Conservation (phyloP, 768 basidiomycete genomes). For the Rossbeevera mucosa region DNA sequence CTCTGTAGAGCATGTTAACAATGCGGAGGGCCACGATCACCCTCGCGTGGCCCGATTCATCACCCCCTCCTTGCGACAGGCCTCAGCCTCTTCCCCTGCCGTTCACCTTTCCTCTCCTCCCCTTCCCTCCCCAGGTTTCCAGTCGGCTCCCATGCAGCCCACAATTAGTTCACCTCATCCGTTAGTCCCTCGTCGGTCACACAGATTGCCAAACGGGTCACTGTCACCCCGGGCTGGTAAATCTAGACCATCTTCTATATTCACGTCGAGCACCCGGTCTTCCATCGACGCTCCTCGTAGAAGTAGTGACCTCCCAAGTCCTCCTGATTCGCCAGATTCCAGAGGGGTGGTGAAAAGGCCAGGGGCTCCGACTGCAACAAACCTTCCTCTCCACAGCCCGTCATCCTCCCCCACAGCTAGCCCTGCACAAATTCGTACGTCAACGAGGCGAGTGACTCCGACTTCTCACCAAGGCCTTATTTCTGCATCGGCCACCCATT, state of each 20-base stretch:
- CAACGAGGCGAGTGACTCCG: slow-evolving; percentile 38
- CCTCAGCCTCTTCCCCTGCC: slow-evolving; percentile 72
- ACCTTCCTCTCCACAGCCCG: slow-evolving; percentile 37
- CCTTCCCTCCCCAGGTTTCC: slow-evolving; percentile 50
- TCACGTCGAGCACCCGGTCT: slow-evolving; percentile 23
- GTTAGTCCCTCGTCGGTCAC: slow-evolving; percentile 32
- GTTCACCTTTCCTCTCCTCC: slow-evolving; percentile 60
- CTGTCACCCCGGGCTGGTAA: slow-evolving; percentile 28
- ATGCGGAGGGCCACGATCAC: slow-evolving; percentile 36
- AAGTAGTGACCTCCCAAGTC: slow-evolving; percentile 38
- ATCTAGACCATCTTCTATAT: slow-evolving; percentile 33
- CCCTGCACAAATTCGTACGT: slow-evolving; percentile 42
- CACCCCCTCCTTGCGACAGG: slow-evolving; percentile 63
- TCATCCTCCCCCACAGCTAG: slow-evolving; percentile 41
- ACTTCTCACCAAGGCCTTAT: slow-evolving; percentile 38
- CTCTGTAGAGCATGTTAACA: slow-evolving; percentile 29
- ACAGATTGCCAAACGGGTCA: slow-evolving; percentile 29
- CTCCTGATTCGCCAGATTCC: slow-evolving; percentile 42
- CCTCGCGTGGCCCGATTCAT: slow-evolving; percentile 52
- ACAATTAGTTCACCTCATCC: slow-evolving; percentile 35
- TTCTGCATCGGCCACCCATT: slow-evolving; percentile 49
- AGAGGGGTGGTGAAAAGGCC: slow-evolving; percentile 36
- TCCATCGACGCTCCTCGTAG: slow-evolving; percentile 36
- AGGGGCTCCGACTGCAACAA: slow-evolving; percentile 37
- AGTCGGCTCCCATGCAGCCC: slow-evolving; percentile 37